Evolutionary conservation across 2,329 filamentous ascomycete genomes (phyloP).

Genomic region (Penicillium brasilianum): DNA sequence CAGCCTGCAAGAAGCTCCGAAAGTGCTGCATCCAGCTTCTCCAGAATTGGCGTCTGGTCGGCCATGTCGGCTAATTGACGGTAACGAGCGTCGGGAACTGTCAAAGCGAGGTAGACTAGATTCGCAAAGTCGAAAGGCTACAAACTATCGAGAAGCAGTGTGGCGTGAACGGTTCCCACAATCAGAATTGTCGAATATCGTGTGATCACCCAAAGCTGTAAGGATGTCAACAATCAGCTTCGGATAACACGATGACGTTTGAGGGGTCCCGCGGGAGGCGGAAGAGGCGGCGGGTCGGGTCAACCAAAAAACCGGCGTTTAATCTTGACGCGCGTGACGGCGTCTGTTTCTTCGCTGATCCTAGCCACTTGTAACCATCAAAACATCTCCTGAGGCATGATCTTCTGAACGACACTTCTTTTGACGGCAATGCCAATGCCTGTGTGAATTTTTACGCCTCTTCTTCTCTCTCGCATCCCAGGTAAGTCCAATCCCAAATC

Average conservation of each 20-base stretch:
- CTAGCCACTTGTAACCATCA: conserved; percentile 21
- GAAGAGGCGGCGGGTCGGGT: conserved; percentile 23
- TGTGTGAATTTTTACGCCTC: not conserved
- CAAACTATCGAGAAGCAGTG: not conserved
- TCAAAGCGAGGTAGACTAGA: not conserved
- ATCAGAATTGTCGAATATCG: not conserved
- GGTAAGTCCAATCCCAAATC: conserved; percentile 13
- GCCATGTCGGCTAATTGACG: conserved; percentile 38
- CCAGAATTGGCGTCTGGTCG: conserved; percentile 59
- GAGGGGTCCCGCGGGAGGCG: conserved; percentile 22
- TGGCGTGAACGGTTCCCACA: not conserved
- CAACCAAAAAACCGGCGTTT: conserved; percentile 29
- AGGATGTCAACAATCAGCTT: conserved; percentile 14
- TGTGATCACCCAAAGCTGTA: not conserved
- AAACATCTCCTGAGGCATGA: conserved; percentile 23
- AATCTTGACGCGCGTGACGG: conserved; percentile 22
- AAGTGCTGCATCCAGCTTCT: conserved; percentile 73
- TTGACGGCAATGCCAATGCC: conserved; percentile 5
- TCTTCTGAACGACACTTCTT: conserved; percentile 8
- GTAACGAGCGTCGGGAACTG: conserved; percentile 1
- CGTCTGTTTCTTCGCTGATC: conserved; percentile 15
- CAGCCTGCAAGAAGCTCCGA: conserved; percentile 75
- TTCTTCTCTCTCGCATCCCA: not conserved
- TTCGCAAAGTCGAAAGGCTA: not conserved
- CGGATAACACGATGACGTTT: conserved; percentile 27